A percentile compares a stretch with the other conserved stretches of the same genome.
phyloP scores from a whole-genome alignment of 768 basidiomycete genomes.

The Auricularia auricula-judae region DNA sequence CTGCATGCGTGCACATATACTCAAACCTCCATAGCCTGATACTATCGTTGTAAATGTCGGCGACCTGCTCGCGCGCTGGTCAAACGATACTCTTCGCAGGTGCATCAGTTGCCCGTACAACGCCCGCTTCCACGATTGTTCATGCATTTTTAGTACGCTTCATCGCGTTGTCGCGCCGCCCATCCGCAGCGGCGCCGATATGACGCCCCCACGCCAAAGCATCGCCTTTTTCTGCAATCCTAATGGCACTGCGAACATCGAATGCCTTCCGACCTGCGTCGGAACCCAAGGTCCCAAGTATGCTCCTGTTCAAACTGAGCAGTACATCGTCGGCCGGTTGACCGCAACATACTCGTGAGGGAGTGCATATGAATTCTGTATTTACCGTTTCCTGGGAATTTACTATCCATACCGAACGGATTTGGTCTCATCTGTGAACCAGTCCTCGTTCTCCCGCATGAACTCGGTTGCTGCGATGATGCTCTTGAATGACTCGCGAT shows the following conservation, averaged over 20 bases:
- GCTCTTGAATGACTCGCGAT: too few species aligned
- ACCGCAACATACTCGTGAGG: slow-evolving; percentile 1
- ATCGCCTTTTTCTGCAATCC: slow-evolving; percentile 87
- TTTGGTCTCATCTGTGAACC: slow-evolving; percentile 19
- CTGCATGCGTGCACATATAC: not conserved
- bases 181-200: slow-evolving; percentile 35
- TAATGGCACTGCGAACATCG: slow-evolving; percentile 54
- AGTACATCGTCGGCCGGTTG: slow-evolving; percentile 56
- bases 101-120: not conserved
- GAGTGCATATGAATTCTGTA: not conserved
- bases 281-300: slow-evolving; percentile 43
- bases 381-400: not conserved
- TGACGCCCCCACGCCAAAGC: slow-evolving; percentile 60
- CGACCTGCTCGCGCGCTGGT: slow-evolving; percentile 74
- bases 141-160: slow-evolving; percentile 36
- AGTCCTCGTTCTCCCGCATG: slow-evolving; percentile 53
- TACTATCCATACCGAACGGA: not conserved
- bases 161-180: slow-evolving; percentile 75
- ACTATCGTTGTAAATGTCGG: slow-evolving; percentile 79
- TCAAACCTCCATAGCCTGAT: slow-evolving; percentile 38
- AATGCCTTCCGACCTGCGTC: slow-evolving; percentile 56
- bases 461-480: slow-evolving; percentile 32
- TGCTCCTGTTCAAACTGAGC: slow-evolving; percentile 56
- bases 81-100: slow-evolving; percentile 62
- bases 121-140: not conserved